phyloP scores from a whole-genome alignment of 169 alveolate genomes.

The Cryptosporidium bovis region DNA sequence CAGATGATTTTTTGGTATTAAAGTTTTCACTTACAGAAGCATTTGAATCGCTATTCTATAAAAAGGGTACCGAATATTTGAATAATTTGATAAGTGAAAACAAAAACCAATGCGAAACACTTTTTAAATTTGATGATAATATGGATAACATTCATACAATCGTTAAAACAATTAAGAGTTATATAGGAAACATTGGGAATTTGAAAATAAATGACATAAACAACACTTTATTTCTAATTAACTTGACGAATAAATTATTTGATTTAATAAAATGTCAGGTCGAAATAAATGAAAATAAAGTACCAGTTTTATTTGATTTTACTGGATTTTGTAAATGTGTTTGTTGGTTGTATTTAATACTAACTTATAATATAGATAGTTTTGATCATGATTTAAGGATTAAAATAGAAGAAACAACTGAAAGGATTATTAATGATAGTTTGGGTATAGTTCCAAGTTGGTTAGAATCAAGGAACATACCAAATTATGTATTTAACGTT shows the following conservation, averaged over 20 bases:
- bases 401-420: not conserved
- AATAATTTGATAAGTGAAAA: too few species aligned
- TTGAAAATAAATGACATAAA: not conserved
- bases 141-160: too few species aligned
- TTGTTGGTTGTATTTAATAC: constrained; percentile 16
- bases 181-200: not conserved
- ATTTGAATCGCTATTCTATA: constrained; percentile 5
- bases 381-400: not conserved
- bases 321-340: constrained; percentile 19
- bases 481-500: constrained; percentile 20
- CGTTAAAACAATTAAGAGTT: not conserved
- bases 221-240: not conserved
- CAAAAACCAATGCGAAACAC: too few species aligned
- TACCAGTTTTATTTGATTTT: not conserved
- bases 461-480: constrained; percentile 12
- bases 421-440: not conserved
- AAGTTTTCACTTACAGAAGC: constrained; percentile 21
- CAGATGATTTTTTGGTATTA: not conserved
- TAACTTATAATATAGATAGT: not conserved
- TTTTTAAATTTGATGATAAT: too few species aligned
- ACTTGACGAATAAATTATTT: constrained; percentile 6
- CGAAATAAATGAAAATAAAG: constrained; percentile 1
- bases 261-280: constrained; percentile 30
- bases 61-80: not conserved
- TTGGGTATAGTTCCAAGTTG: constrained; percentile 16